A percentile compares a stretch with the other conserved stretches of the same genome.
Evolutionary conservation across 805 yeast species (phyloP).

Genomic region (Candida pseudoglaebosa): DNA sequence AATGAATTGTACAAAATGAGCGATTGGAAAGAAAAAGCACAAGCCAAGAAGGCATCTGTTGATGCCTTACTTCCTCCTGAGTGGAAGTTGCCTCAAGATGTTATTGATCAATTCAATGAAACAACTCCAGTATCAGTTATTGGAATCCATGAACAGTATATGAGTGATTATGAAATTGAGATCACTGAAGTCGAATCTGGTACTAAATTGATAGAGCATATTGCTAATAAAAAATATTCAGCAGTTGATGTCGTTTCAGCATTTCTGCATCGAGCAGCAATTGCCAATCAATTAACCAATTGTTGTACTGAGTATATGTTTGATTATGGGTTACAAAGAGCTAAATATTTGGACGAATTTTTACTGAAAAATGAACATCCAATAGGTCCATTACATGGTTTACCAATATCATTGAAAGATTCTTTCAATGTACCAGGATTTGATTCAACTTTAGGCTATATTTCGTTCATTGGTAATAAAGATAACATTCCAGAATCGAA

Average conservation of each 20-base stretch:
- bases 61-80: constrained; percentile 1
- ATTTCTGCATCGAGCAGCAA: constrained; percentile 54
- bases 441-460: constrained; percentile 43
- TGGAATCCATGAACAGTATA: constrained; percentile 5
- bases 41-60: constrained; percentile 3
- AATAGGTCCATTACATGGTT: constrained; percentile 28
- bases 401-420: constrained; percentile 37
- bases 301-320: constrained; percentile 36
- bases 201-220: constrained; percentile 20
- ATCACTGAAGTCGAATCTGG: constrained; percentile 34
- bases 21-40: constrained; percentile 1
- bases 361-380: constrained; percentile 12
- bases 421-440: constrained; percentile 44
- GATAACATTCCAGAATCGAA: background rate
- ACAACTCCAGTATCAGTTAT: constrained; percentile 1
- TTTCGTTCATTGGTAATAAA: background rate
- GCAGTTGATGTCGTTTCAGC: constrained; percentile 49
- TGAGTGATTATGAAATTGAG: constrained; percentile 31
- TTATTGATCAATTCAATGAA: constrained; percentile 1
- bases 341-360: constrained; percentile 21
- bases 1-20: background rate
- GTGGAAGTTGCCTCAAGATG: constrained; percentile 5
- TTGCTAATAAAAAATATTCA: constrained; percentile 31
- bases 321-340: constrained; percentile 23
- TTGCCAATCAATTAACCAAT: constrained; percentile 51